These are phyloP conservation scores for Pelargonium citronellum DNA, from an alignment of 441 rosid species.

Conservation along the genomic window DNA sequence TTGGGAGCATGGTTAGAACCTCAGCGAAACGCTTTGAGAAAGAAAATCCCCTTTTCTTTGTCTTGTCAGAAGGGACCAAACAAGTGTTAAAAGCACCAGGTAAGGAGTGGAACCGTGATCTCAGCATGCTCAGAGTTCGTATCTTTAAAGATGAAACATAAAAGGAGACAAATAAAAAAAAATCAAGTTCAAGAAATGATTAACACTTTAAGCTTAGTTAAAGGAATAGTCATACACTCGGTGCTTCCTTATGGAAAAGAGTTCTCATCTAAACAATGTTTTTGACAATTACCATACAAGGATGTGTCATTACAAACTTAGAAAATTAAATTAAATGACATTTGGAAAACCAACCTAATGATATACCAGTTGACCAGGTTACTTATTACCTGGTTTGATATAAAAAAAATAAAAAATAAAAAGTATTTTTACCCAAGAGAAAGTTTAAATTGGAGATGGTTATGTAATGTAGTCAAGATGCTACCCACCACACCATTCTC, in stretches of 20 bases:
- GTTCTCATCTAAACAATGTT: background rate
- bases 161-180: background rate
- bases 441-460: background rate
- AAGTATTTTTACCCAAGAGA: background rate
- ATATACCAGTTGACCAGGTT: background rate
- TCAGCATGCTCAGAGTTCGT: slow-evolving; percentile 92
- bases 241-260: background rate
- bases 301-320: background rate
- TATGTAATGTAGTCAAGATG: background rate
- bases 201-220: background rate
- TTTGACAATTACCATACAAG: background rate
- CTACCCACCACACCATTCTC: background rate
- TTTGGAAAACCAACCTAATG: slow-evolving; percentile 1
- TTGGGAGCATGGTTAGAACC: slow-evolving; percentile 37
- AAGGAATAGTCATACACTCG: background rate
- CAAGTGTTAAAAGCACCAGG: slow-evolving; percentile 87
- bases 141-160: slow-evolving; percentile 38
- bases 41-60: slow-evolving; percentile 78
- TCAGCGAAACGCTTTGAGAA: slow-evolving; percentile 78
- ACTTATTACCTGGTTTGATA: background rate
- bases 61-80: slow-evolving; percentile 82
- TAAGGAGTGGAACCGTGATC: slow-evolving; percentile 92
- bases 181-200: background rate
- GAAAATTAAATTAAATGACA: background rate
- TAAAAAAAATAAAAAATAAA: background rate